A percentile compares a stretch with the other conserved stretches of the same genome.
phyloP scores from a whole-genome alignment of 345 rosid species.

The Carallia pectinifolia region DNA sequence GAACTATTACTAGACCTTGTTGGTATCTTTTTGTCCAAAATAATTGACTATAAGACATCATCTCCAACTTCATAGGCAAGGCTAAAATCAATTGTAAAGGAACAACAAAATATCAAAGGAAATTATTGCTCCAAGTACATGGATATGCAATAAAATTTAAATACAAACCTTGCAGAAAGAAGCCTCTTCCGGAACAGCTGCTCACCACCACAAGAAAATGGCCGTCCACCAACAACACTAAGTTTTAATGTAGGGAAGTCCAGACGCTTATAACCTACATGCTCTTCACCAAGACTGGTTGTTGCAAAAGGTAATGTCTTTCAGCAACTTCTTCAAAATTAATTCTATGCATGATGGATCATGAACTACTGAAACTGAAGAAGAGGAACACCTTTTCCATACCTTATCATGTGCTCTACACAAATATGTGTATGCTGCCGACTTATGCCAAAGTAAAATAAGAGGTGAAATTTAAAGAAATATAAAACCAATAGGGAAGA shows the following conservation, averaged over 20 bases:
- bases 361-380: not conserved
- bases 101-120: not conserved
- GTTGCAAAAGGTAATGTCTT: slow-evolving; percentile 17
- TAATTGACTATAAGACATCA: not conserved
- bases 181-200: slow-evolving; percentile 53
- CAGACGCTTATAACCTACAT: slow-evolving; percentile 64
- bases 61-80: no score
- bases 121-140: no score
- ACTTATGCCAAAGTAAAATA: not conserved
- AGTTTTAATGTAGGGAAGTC: slow-evolving; percentile 68
- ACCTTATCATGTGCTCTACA: no score
- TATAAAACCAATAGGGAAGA: not conserved
- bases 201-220: slow-evolving; percentile 82
- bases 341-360: slow-evolving; percentile 4
- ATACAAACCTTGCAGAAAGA: slow-evolving; percentile 52
- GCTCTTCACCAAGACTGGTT: slow-evolving; percentile 76
- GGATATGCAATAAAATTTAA: not conserved
- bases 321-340: not conserved
- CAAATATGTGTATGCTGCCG: not conserved
- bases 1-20: not conserved
- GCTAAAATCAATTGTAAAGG: not conserved
- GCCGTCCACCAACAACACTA: slow-evolving; percentile 85
- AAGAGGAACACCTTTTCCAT: no score
- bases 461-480: no score
- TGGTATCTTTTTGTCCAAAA: not conserved